These are phyloP conservation scores for Vitis amurensis DNA, from an alignment of 164 flowering plant species.

Conservation along the genomic window DNA sequence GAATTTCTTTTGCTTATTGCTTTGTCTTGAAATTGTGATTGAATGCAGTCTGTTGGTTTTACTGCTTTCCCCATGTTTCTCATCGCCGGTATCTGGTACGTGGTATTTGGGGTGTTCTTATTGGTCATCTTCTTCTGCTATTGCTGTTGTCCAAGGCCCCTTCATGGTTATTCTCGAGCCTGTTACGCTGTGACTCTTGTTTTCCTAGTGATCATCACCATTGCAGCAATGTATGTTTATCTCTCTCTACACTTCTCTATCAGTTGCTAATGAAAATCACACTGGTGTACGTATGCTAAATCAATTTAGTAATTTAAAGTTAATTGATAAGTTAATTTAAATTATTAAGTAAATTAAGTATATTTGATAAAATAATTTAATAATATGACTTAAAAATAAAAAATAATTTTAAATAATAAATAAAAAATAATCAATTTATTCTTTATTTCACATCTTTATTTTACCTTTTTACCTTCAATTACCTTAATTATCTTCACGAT, in stretches of 20 bases:
- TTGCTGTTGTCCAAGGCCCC: conserved; percentile 23
- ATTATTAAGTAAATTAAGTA: too few relatives aligned
- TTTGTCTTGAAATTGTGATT: background rate
- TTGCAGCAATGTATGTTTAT: conserved; percentile 32
- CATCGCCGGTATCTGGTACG: conserved; percentile 36
- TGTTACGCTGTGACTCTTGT: conserved; percentile 39
- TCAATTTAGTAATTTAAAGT: too few relatives aligned
- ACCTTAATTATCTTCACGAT: fast-evolving
- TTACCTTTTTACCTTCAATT: too few relatives aligned
- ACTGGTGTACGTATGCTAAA: too few relatives aligned
- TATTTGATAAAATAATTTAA: too few relatives aligned
- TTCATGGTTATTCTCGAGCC: conserved; percentile 31
- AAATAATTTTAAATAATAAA: too few relatives aligned
- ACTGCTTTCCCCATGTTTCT: conserved; percentile 44
- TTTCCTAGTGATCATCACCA: conserved; percentile 31
- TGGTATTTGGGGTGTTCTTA: conserved; percentile 34
- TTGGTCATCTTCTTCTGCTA: conserved; percentile 20
- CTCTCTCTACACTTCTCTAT: conserved; percentile 2
- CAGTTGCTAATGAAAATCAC: too few relatives aligned
- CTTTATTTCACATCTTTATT: too few relatives aligned
- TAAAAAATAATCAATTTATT: too few relatives aligned
- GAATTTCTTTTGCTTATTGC: background rate
- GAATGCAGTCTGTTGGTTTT: conserved; percentile 43
- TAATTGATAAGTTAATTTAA: too few relatives aligned
- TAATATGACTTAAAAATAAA: too few relatives aligned